Conservation (phyloP, 106 monocot species). For the Hemerocallis citrina region DNA sequence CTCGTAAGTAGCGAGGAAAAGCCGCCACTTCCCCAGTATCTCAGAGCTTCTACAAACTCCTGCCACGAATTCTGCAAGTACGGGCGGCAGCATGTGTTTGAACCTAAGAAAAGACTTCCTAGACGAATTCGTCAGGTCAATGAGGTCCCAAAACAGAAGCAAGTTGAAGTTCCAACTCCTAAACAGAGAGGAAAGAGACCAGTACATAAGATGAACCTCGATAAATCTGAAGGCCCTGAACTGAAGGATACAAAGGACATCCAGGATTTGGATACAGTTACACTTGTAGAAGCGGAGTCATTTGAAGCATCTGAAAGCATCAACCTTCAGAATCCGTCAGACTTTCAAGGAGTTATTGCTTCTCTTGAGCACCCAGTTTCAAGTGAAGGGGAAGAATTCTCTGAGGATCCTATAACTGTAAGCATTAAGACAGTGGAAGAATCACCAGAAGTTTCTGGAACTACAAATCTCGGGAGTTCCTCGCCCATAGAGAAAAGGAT, state of each 20-base stretch:
- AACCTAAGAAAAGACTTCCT: slow-evolving; percentile 24
- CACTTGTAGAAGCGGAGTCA: slow-evolving; percentile 1
- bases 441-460: not conserved
- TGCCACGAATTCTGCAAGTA: slow-evolving; percentile 84
- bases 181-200: slow-evolving; percentile 15
- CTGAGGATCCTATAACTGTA: not conserved
- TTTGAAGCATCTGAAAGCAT: not conserved
- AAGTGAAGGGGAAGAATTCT: no score
- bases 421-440: not conserved
- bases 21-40: slow-evolving; percentile 41
- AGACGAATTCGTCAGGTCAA: not conserved
- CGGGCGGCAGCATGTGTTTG: slow-evolving; percentile 37
- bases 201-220: slow-evolving; percentile 3
- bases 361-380: not conserved
- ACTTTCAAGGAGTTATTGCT: not conserved
- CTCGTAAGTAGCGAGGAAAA: slow-evolving; percentile 14
- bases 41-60: slow-evolving; percentile 40
- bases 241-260: slow-evolving; percentile 9
- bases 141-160: not conserved
- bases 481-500: not conserved
- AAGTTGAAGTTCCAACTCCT: slow-evolving; percentile 1
- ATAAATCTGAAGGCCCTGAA: slow-evolving; percentile 2
- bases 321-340: not conserved
- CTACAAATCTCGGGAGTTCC: not conserved
- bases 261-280: no score